These are phyloP conservation scores for Homolaphlyctis polyrhiza DNA, from an alignment of 371 early-diverging fungal genomes.

Conservation along the genomic window DNA sequence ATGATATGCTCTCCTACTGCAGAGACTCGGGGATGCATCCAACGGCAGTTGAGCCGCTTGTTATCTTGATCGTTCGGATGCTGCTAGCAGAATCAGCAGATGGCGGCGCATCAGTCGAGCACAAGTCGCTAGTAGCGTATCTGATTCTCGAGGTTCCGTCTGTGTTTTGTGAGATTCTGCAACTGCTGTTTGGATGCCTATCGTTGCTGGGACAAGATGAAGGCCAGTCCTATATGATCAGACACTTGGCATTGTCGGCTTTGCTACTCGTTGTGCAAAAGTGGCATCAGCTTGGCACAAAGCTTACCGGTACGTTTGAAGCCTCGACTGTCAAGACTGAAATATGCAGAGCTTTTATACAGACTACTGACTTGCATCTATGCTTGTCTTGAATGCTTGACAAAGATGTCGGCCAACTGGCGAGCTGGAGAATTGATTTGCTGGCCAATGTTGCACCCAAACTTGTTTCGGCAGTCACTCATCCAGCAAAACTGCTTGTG, in stretches of 20 bases:
- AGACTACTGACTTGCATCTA: neutral
- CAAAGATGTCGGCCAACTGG: neutral
- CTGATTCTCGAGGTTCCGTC: neutral
- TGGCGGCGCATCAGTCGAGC: neutral
- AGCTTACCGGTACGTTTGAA: neutral
- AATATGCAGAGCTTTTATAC: no score
- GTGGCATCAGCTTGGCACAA: neutral
- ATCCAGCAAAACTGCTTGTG: neutral
- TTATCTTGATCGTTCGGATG: neutral
- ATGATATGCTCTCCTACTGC: no score
- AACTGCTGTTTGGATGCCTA: neutral
- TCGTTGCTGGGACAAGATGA: neutral
- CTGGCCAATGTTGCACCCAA: neutral
- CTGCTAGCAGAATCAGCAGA: neutral
- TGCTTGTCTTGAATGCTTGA: neutral
- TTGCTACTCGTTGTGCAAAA: neutral
- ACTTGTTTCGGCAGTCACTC: neutral
- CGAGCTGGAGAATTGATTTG: neutral
- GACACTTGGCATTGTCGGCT: neutral
- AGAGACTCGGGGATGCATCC: no score
- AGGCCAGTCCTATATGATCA: neutral
- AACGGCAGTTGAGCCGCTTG: no score
- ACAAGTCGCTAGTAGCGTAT: neutral
- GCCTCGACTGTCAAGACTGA: neutral
- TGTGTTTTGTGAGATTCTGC: neutral